Evolutionary conservation across 23 red algal species (phyloP).

Genomic region (Chondrus crispus): DNA sequence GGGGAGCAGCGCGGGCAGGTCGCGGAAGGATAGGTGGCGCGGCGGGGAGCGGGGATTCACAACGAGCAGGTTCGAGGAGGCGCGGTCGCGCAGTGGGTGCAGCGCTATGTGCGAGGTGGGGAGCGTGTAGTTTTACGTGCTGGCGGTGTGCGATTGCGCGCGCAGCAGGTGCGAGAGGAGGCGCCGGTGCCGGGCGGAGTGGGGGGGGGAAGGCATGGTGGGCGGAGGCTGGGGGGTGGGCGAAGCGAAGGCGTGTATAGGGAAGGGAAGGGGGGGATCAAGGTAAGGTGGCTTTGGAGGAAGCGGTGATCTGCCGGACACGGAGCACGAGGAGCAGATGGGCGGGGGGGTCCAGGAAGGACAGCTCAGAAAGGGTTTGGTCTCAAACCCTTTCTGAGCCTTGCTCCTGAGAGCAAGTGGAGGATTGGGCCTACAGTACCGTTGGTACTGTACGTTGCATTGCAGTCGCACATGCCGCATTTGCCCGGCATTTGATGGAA

Average conservation of each 20-base stretch:
- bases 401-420: no score
- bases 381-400: no score
- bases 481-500: no score
- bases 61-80: constrained; percentile 75
- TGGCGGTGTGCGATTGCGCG: constrained; percentile 37
- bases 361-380: no score
- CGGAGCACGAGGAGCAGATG: background rate
- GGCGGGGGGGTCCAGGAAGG: background rate
- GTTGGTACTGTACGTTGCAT: no score
- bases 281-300: background rate
- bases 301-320: background rate
- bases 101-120: constrained; percentile 66
- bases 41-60: background rate
- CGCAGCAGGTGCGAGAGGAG: background rate
- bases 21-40: constrained; percentile 38
- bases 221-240: background rate
- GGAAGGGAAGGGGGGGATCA: background rate
- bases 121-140: constrained; percentile 76
- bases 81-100: constrained; percentile 59
- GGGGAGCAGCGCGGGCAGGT: constrained; percentile 63
- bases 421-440: no score
- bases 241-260: background rate
- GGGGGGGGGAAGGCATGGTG: no score
- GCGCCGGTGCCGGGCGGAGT: background rate
- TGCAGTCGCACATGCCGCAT: no score